Base-by-base conservation (phyloP, 2,329 filamentous ascomycete genomes). In the Fusarium paranaense region DNA sequence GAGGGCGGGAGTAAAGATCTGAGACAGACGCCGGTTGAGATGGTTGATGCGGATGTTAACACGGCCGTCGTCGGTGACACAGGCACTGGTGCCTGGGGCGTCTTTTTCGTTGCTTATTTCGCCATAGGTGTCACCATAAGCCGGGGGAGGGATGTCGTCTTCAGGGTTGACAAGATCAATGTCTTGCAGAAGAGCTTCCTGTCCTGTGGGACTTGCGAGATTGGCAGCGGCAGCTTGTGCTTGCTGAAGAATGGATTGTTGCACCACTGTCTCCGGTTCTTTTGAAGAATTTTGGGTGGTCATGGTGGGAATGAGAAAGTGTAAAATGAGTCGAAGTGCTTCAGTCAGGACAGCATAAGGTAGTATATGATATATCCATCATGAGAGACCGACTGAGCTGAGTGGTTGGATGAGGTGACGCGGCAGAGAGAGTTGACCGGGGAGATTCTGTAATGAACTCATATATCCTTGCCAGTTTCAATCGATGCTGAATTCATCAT, bases 21-120 rank as follows among this genome's bases (percentile, higher is more conserved):
- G 89, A 4, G 92, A 90, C 4, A 96, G 85, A 62, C 89, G 89
- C 64, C 87, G 84, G 74, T 88, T 91, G 74, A 90, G 91, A 80
- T 95, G 92, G 78, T 92, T 91, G 83, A 97, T 94, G 72, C 91
- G 91, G 83, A 97, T 95, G 79, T 95, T 91, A 76, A 97, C 88
- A 78, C 94, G 90, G 27, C 94, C 94, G 83, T 95, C 92, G 69
- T 90, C 93, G 20, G 42, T 45, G 4, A 45, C 42, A 14, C 20
- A 45, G 6, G 42, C 42, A 25, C 42, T 45, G 4, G 42, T 25
- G 20, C 42, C 42, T 7, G 42, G 42, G 14, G 20, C 20, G 8
- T 5, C 42, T 10, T 45, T 45, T 45, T 45, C 42, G 8, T 45
- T 45, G 42, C 13, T 8, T 20, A 45, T 4, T 14, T 45, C 42